Evolutionary conservation across 2,329 filamentous ascomycete species (phyloP).

Genomic region (Parastagonospora nodorum): DNA sequence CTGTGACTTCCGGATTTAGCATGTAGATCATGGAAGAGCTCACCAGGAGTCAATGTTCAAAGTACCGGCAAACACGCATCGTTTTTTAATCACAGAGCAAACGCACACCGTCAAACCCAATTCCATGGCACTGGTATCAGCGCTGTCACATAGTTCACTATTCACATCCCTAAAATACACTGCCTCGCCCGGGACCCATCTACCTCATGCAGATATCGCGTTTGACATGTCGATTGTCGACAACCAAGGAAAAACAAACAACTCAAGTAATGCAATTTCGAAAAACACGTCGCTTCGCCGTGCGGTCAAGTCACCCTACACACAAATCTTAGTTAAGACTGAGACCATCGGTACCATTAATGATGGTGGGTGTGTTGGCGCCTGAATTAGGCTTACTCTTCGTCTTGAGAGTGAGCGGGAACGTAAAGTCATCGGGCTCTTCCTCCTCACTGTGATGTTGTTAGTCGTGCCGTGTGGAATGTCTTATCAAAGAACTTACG

Average conservation of each 20-base stretch:
- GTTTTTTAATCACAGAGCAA: background rate
- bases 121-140: background rate
- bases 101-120: background rate
- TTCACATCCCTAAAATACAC: slow-evolving; percentile 6
- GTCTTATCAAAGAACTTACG: slow-evolving; percentile 68
- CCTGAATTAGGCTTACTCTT: slow-evolving; percentile 47
- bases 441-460: slow-evolving; percentile 70
- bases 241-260: slow-evolving; percentile 5
- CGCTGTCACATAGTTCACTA: background rate
- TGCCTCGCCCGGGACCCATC: background rate
- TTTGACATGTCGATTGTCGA: slow-evolving; percentile 1
- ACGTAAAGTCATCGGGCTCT: slow-evolving; percentile 79
- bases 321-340: slow-evolving; percentile 12
- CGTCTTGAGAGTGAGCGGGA: slow-evolving; percentile 68
- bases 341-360: slow-evolving; percentile 34
- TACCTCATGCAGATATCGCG: slow-evolving; percentile 6
- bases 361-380: slow-evolving; percentile 35
- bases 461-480: slow-evolving; percentile 30
- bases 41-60: no score
- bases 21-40: no score
- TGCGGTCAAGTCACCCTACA: slow-evolving; percentile 6
- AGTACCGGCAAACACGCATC: no score
- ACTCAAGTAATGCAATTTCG: slow-evolving; percentile 17
- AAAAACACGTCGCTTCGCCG: background rate
- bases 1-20: no score